Evolutionary conservation across 2,329 filamentous ascomycete species (phyloP), one percentile per base, ranked within the genome.

Genomic region (Fusarium buharicum): DNA sequence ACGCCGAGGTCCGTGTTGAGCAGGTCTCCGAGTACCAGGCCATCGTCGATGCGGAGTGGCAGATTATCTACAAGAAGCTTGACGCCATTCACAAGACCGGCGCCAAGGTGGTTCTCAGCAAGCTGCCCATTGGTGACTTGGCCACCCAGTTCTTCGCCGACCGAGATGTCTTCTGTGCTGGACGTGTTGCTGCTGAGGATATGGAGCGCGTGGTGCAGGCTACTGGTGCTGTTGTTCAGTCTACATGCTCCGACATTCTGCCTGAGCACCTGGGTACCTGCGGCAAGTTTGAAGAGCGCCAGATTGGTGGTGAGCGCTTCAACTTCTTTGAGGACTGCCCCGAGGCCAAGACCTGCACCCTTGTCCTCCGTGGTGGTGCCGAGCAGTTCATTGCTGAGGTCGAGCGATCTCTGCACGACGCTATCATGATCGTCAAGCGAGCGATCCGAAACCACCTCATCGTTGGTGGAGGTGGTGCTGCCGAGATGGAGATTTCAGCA

Each of bases 401-500:
- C 2, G 95, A 99, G 83, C 91, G 95, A 65, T 97, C 92, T 74
- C 86, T 99, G 67, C 95, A 99, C 83, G 95, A 99, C 73, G 95
- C 95, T 70, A 98, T 99, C 79, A 99, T 99, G 95, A 97, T 99
- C 73, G 95, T 99, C 74, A 98, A 98, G 87, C 93, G 96, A 61
- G 92, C 95, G 24, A 92, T 98, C 78, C 92, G 92, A 82, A 96
- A 98, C 83, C 90, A 90, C 74, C 91, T 87, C 74, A 97, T 99
- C 67, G 95, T 99, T 22, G 95, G 93, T 40, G 95, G 95, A 71
- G 95, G 95, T 70, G 95, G 95, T 75, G 94, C 95, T 16, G 88
- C 85, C 71, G 95, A 99, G 83, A 98, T 99, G 94, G 95, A 98
- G 77, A 79, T 98, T 48, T 97, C 93, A 7, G 90, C 93, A 34